A percentile compares a stretch with the other conserved stretches of the same genome.
Evolutionary conservation across 148 eudicot genomes (phyloP).

Genomic region (Vaccinium macrocarpon): DNA sequence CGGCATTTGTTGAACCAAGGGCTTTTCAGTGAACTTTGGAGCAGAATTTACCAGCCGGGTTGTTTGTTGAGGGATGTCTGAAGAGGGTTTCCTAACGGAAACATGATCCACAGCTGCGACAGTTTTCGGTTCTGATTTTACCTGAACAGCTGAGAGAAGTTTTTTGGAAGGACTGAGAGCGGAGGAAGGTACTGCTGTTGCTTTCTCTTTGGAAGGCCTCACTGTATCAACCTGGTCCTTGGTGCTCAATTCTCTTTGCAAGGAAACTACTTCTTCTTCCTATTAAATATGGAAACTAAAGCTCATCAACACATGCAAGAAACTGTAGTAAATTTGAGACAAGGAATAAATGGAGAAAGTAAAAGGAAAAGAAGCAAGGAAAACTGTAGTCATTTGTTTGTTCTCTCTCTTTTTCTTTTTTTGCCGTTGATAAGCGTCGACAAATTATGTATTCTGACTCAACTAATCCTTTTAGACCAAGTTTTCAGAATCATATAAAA

Average conservation of each 20-base stretch:
- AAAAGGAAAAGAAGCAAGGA: not conserved
- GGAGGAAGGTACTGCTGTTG: conserved; percentile 20
- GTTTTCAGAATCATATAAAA: not conserved
- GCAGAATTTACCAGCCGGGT: conserved; percentile 31
- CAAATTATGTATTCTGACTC: not conserved
- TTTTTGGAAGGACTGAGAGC: conserved; percentile 49
- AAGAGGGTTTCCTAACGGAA: conserved; percentile 30
- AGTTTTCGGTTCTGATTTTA: conserved; percentile 29
- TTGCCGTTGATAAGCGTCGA: not conserved
- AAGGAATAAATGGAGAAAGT: not conserved
- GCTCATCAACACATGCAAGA: not conserved
- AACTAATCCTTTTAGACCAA: not conserved
- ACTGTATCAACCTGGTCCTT: conserved; percentile 34
- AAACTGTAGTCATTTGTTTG: not conserved
- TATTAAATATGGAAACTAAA: conserved; percentile 14
- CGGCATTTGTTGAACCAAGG: conserved; percentile 33
- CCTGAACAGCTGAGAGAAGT: conserved; percentile 22
- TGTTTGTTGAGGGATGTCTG: conserved; percentile 28
- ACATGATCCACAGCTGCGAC: conserved; percentile 24
- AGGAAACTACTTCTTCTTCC: conserved; percentile 48
- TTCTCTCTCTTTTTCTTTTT: not conserved
- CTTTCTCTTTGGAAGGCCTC: conserved; percentile 30
- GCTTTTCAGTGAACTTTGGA: conserved; percentile 37
- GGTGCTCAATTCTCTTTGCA: conserved; percentile 35
- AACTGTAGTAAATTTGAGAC: not conserved